These are phyloP conservation scores for Seiridium unicorne DNA, from an alignment of 2,329 filamentous ascomycete genomes.

Conservation along the genomic window DNA sequence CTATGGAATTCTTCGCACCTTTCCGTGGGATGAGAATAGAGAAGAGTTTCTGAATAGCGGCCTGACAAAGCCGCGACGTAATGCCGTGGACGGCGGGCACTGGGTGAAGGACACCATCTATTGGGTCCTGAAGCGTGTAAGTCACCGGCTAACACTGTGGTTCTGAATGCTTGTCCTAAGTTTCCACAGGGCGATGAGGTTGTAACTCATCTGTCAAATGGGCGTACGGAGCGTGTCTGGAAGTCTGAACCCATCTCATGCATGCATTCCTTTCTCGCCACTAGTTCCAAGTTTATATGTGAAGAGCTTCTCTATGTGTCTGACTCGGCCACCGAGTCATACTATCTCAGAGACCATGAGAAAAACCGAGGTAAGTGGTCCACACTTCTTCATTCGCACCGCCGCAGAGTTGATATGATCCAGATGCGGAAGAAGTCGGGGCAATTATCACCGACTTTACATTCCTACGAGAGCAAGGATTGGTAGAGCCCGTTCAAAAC, in stretches of 20 bases:
- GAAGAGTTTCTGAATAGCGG: conserved; percentile 2
- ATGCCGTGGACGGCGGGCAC: conserved; percentile 14
- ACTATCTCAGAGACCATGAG: conserved; percentile 15
- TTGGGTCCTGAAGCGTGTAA: neutral
- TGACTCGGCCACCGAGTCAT: conserved; percentile 13
- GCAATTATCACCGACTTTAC: conserved; percentile 25
- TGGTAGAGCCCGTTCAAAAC: conserved; percentile 14
- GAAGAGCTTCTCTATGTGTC: neutral
- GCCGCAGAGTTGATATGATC: neutral
- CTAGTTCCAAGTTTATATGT: neutral
- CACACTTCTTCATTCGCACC: neutral
- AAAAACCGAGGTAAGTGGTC: conserved; percentile 10
- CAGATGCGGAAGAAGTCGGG: conserved; percentile 20
- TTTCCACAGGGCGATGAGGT: neutral
- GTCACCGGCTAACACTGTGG: neutral
- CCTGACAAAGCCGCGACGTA: conserved; percentile 3
- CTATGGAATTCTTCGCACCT: conserved; percentile 23
- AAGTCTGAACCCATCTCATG: neutral
- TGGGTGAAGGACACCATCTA: conserved; percentile 16
- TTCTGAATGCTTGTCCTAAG: conserved; percentile 7
- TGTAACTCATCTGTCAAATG: neutral
- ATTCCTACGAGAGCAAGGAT: conserved; percentile 17
- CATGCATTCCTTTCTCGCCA: neutral
- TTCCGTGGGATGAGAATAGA: conserved; percentile 13
- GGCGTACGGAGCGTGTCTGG: neutral